Evolutionary conservation across 2,329 filamentous ascomycete species (phyloP).

Genomic region (Colletotrichum paranaense): DNA sequence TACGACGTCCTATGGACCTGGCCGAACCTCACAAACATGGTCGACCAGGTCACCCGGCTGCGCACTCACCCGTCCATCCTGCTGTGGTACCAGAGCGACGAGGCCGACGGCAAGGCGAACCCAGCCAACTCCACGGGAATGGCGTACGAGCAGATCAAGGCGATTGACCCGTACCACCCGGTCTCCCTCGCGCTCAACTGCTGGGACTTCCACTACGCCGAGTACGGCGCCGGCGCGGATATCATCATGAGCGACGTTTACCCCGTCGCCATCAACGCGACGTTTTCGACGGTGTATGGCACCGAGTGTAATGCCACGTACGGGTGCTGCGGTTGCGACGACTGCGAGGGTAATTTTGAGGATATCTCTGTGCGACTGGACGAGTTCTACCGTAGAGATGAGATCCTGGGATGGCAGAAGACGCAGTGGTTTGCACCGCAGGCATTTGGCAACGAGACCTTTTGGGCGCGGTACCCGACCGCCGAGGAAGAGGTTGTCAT

Average conservation of each 20-base stretch:
- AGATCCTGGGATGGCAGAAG: conserved; percentile 56
- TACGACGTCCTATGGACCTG: conserved; percentile 34
- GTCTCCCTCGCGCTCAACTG: conserved; percentile 71
- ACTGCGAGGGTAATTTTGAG: conserved; percentile 63
- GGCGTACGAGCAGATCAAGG: conserved; percentile 57
- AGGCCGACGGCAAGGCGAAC: conserved; percentile 42
- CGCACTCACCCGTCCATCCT: conserved; percentile 25
- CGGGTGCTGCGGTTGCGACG: conserved; percentile 73
- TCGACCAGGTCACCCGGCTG: conserved; percentile 28
- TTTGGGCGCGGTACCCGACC: conserved; percentile 59
- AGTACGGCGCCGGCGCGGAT: conserved; percentile 66
- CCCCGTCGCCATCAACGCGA: conserved; percentile 67
- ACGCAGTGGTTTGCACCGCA: conserved; percentile 59
- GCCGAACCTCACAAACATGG: conserved; percentile 19
- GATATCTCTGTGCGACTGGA: conserved; percentile 61
- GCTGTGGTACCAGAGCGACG: conserved; percentile 34
- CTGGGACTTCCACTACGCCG: conserved; percentile 68
- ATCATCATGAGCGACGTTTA: conserved; percentile 71
- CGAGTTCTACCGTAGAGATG: conserved; percentile 49
- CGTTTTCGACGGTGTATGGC: conserved; percentile 62
- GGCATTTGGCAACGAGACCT: conserved; percentile 59
- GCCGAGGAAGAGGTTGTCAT: conserved; percentile 56
- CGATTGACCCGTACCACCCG: conserved; percentile 70
- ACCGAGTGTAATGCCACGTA: conserved; percentile 69
- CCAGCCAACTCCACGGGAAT: conserved; percentile 58